Evolutionary conservation across 169 alveolate genomes (phyloP), one percentile per base, ranked within the genome.

Genomic region (Eimeria tenella): DNA sequence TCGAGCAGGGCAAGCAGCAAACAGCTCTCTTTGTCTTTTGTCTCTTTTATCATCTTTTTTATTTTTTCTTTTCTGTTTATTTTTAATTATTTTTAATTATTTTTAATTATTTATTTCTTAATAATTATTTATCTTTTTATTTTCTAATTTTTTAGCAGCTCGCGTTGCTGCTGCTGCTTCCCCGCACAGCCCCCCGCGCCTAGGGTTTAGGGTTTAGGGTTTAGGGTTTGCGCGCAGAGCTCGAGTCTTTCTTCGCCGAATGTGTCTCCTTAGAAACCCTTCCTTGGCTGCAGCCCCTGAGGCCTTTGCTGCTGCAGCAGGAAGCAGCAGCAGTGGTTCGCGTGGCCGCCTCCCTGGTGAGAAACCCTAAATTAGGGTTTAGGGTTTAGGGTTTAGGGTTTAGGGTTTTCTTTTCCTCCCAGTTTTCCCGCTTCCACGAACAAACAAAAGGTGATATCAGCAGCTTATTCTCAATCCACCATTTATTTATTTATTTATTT

Each of bases 131-230:
- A 17, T 58, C 19, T 58, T 13, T 58, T 13, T 10, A 17, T 10
- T 58, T 58, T 58, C 42, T 31, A 31, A 2, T 31, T 31, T 31
- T 0, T 31, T 31, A 31, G 42, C 42, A 31, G 42, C 42, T 31
- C 42, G 42, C 42, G 42, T 31, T 31, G 42, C 42, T 31, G 42
- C 42, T 31, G 42, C 42, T 31, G 42, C 42, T 31, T 31, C 42
- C 42, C 42, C 2, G 42, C 42, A 2, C 42, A 31, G 42, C 42
- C 42, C 42, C 42, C 42, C 0, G 68, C 21, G 68, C 19, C 19
- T 58, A 58, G 68, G 68, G 68, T 58, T 58, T 58, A 58, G 68
- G 68, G 68, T 58, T 58, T 58, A 58, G 68, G 68, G 68, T 58
- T 58, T 58, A 58, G 68, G 68, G 68, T 58, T 58, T 58, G 68